Evolutionary conservation across 2,329 filamentous ascomycete species (phyloP).

Genomic region (Claviceps africana): DNA sequence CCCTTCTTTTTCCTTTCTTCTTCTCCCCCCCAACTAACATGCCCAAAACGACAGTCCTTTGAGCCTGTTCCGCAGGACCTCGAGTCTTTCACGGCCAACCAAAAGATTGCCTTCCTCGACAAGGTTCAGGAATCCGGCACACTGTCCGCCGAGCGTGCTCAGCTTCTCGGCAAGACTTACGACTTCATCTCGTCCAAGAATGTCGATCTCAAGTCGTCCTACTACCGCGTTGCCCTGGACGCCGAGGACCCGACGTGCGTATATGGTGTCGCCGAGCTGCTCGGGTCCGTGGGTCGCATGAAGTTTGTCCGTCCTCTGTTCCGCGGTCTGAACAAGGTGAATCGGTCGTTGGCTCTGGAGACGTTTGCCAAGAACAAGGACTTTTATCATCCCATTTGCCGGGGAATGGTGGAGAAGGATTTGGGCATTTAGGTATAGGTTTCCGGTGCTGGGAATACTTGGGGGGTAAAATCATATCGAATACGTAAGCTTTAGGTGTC

Average conservation of each 20-base stretch:
- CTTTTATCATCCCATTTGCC: slow-evolving; percentile 94
- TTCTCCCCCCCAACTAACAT: too few relatives aligned
- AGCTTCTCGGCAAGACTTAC: slow-evolving; percentile 62
- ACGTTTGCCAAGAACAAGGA: slow-evolving; percentile 80
- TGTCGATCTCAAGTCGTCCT: slow-evolving; percentile 71
- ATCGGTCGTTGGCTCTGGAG: slow-evolving; percentile 58
- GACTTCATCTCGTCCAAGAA: slow-evolving; percentile 63
- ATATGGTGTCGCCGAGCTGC: slow-evolving; percentile 54
- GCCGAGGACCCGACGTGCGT: slow-evolving; percentile 58
- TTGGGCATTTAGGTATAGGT: slow-evolving; percentile 28
- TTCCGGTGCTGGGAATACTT: background rate
- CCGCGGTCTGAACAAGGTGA: slow-evolving; percentile 58
- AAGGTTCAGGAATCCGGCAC: slow-evolving; percentile 51
- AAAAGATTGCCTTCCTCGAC: slow-evolving; percentile 84
- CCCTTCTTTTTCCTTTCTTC: too few relatives aligned
- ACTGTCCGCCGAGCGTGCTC: slow-evolving; percentile 50
- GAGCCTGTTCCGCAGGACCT: slow-evolving; percentile 56
- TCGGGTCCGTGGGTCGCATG: slow-evolving; percentile 82
- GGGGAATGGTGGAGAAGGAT: slow-evolving; percentile 76
- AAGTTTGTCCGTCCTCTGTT: slow-evolving; percentile 90
- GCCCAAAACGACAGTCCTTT: slow-evolving; percentile 39
- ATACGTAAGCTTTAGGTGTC: background rate
- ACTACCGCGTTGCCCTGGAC: slow-evolving; percentile 64
- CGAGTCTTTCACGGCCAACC: slow-evolving; percentile 64
- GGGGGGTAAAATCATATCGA: background rate